A percentile compares a stretch with the other conserved stretches of the same genome.
Evolutionary conservation across 352 stramenopile species (phyloP).

Genomic region (Globisporangium viniferum): DNA sequence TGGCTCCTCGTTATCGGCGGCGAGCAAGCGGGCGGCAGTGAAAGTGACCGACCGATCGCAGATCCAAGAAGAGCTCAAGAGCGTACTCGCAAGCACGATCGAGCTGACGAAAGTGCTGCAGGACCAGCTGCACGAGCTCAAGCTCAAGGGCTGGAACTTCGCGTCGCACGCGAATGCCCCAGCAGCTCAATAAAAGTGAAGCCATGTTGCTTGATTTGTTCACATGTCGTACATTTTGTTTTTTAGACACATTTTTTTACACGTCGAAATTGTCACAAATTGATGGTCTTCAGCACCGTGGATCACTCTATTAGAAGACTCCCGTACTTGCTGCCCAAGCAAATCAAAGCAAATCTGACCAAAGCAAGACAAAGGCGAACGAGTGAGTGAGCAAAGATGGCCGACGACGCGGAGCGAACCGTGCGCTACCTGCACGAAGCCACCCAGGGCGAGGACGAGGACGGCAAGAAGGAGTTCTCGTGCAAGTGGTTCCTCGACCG

Average conservation of each 20-base stretch:
- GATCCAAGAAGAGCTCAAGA: slow-evolving; percentile 71
- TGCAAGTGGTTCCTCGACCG: slow-evolving; percentile 80
- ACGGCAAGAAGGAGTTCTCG: slow-evolving; percentile 47
- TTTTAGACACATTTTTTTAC: not conserved
- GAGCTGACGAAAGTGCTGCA: slow-evolving; percentile 70
- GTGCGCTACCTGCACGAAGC: slow-evolving; percentile 61
- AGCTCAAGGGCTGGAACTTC: slow-evolving; percentile 79
- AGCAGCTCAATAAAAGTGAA: slow-evolving; percentile 9
- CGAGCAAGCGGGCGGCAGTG: slow-evolving; percentile 19
- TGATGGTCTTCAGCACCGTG: too few relatives aligned
- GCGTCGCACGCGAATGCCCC: slow-evolving; percentile 20
- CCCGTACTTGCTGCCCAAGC: not conserved
- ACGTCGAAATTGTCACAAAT: not conserved
- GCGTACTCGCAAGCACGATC: slow-evolving; percentile 58
- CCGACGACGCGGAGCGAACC: slow-evolving; percentile 50
- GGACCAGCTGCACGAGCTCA: slow-evolving; percentile 75
- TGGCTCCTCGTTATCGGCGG: not conserved
- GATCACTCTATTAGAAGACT: not conserved
- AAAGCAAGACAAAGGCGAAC: slow-evolving; percentile 1
- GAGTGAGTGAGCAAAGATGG: slow-evolving; percentile 3
- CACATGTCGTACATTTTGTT: slow-evolving; percentile 1
- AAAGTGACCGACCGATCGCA: slow-evolving; percentile 48
- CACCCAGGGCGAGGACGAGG: slow-evolving; percentile 23
- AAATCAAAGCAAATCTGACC: not conserved
- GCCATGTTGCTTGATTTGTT: not conserved